Evolutionary conservation across 495 filamentous ascomycete species (phyloP).

Genomic region (Hypoxylon intermedium): DNA sequence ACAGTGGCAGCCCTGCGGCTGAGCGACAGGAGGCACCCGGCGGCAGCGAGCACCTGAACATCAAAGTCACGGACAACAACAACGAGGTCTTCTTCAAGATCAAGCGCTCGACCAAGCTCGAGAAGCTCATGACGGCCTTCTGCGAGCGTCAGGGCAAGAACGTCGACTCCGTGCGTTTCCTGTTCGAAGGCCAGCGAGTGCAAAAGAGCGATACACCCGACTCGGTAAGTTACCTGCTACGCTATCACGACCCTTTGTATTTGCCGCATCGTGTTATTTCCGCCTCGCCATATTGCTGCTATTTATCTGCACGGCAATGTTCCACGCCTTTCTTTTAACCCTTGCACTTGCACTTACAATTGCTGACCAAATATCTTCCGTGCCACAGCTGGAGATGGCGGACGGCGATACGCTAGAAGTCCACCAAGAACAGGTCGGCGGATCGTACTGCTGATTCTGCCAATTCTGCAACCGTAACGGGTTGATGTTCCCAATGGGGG

Average conservation of each 20-base stretch:
- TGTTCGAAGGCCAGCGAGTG: constrained; percentile 94
- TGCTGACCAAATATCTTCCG: no score
- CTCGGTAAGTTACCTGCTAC: constrained; percentile 67
- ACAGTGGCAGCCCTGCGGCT: constrained; percentile 65
- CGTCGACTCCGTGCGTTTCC: constrained; percentile 82
- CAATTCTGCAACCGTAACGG: not conserved
- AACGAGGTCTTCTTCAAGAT: constrained; percentile 99
- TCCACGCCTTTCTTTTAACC: no score
- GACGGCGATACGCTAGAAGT: constrained; percentile 98
- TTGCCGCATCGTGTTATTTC: not conserved
- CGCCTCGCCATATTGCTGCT: not conserved
- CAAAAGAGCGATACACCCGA: constrained; percentile 89
- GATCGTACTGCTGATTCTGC: constrained; percentile 43
- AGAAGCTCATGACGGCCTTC: constrained; percentile 99
- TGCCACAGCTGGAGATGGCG: constrained; percentile 84
- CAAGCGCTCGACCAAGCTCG: constrained; percentile 93
- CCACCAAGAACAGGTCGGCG: constrained; percentile 97
- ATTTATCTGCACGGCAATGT: no score
- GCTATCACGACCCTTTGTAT: not conserved
- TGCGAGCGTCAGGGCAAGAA: constrained; percentile 96
- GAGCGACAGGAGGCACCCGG: constrained; percentile 48
- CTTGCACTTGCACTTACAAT: no score
- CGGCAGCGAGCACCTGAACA: constrained; percentile 87
- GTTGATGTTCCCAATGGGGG: not conserved
- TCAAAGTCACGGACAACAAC: constrained; percentile 99